Evolutionary conservation across 768 basidiomycete genomes (phyloP).

Genomic region (Bullera alba): DNA sequence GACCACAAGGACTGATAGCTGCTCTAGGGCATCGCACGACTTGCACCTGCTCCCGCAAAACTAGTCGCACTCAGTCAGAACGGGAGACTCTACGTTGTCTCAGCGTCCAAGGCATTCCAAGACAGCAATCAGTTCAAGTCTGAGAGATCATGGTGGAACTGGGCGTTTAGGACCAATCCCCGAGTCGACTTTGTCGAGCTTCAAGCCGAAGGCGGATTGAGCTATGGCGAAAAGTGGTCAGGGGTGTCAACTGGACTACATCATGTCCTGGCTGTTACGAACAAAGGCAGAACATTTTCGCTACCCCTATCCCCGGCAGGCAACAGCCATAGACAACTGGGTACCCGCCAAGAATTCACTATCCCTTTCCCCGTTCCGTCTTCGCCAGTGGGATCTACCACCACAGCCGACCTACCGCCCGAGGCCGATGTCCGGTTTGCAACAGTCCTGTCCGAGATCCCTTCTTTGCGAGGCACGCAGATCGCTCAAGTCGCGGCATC

Average conservation of each 20-base stretch:
- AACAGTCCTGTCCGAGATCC: slow-evolving; percentile 67
- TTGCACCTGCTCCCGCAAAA: slow-evolving; percentile 47
- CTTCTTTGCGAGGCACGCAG: slow-evolving; percentile 59
- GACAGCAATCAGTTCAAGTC: slow-evolving; percentile 46
- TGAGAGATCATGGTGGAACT: slow-evolving; percentile 57
- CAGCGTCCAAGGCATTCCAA: slow-evolving; percentile 54
- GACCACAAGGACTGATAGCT: not conserved
- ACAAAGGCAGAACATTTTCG: slow-evolving; percentile 64
- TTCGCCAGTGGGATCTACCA: slow-evolving; percentile 21
- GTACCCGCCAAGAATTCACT: slow-evolving; percentile 61
- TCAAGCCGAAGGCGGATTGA: slow-evolving; percentile 54
- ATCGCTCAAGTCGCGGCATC: slow-evolving; percentile 69
- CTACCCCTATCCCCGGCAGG: slow-evolving; percentile 68
- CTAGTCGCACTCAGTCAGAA: slow-evolving; percentile 72
- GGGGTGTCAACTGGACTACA: slow-evolving; percentile 64
- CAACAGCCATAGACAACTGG: slow-evolving; percentile 78
- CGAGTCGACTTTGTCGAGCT: slow-evolving; percentile 56
- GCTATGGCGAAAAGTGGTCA: slow-evolving; percentile 65
- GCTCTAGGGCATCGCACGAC: slow-evolving; percentile 60
- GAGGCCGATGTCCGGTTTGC: slow-evolving; percentile 58
- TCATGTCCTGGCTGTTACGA: slow-evolving; percentile 50
- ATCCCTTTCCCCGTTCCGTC: slow-evolving; percentile 27
- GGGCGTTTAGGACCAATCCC: slow-evolving; percentile 51
- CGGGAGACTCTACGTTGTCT: slow-evolving; percentile 66
- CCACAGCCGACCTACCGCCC: slow-evolving; percentile 48